These are phyloP conservation scores for Eucalyptus cloeziana DNA, from an alignment of 345 rosid genomes.

Conservation along the genomic window DNA sequence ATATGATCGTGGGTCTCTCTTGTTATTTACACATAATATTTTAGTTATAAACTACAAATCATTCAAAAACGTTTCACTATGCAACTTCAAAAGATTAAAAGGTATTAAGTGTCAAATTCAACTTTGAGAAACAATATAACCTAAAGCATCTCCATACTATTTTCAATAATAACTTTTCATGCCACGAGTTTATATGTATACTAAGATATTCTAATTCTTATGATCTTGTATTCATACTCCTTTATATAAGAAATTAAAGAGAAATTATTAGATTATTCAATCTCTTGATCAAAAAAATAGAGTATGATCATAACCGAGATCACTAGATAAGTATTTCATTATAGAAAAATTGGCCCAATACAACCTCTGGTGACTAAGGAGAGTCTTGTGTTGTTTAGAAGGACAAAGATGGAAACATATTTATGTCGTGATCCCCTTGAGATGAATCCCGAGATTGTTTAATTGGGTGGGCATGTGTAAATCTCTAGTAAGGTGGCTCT, in stretches of 20 bases:
- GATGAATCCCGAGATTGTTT: neutral
- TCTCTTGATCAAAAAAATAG: neutral
- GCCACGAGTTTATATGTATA: neutral
- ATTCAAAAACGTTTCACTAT: neutral
- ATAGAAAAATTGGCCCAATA: neutral
- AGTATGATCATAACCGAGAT: neutral
- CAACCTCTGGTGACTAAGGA: neutral
- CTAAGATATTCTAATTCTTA: neutral
- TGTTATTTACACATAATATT: neutral
- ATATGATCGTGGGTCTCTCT: neutral
- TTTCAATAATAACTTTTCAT: neutral
- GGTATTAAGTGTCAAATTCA: neutral
- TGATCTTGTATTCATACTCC: neutral
- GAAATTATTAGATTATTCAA: neutral
- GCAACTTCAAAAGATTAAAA: neutral
- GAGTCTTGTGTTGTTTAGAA: neutral
- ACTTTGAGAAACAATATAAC: neutral
- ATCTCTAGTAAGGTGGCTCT: neutral
- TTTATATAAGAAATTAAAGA: too few species aligned
- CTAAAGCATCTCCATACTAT: neutral
- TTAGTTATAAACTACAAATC: neutral
- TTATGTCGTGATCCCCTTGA: rapidly evolving
- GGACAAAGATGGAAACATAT: neutral
- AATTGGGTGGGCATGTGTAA: neutral
- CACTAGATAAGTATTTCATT: neutral